Evolutionary conservation across 1,284 basidiomycete genomes (phyloP).

Genomic region (Tetrapyrgos nigripes): DNA sequence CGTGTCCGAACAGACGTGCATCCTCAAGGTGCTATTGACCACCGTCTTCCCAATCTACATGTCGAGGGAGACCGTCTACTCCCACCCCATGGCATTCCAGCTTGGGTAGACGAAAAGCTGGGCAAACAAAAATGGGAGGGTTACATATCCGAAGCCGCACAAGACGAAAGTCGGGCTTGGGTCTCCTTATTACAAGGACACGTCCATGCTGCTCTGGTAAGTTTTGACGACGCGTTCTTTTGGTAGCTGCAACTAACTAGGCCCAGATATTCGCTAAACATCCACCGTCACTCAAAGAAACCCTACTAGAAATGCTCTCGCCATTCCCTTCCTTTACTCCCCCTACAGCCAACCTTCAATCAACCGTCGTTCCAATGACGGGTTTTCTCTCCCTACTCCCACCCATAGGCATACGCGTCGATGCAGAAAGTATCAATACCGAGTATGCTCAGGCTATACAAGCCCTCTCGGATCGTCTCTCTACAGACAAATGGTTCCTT

Average conservation of each 20-base stretch:
- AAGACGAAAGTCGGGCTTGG: conserved; percentile 82
- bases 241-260: background rate
- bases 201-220: conserved; percentile 75
- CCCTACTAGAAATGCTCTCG: conserved; percentile 34
- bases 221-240: conserved; percentile 31
- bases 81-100: conserved; percentile 68
- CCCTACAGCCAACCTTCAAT: conserved; percentile 40
- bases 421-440: conserved; percentile 41
- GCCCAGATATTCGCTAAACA: conserved; percentile 55
- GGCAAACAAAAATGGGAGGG: conserved; percentile 64
- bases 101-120: conserved; percentile 67
- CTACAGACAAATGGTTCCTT: conserved; percentile 79
- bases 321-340: conserved; percentile 30
- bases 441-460: conserved; percentile 75
- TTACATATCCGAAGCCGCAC: conserved; percentile 60
- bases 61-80: conserved; percentile 51
- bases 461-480: conserved; percentile 74
- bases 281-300: conserved; percentile 44
- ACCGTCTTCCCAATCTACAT: conserved; percentile 70
- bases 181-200: conserved; percentile 74
- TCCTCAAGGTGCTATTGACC: conserved; percentile 69
- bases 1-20: conserved; percentile 69
- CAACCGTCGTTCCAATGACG: conserved; percentile 63
- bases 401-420: conserved; percentile 15
- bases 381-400: conserved; percentile 69